These are phyloP conservation scores for Phytophthora aleatoria DNA, from an alignment of 352 stramenopile species.

Conservation along the genomic window DNA sequence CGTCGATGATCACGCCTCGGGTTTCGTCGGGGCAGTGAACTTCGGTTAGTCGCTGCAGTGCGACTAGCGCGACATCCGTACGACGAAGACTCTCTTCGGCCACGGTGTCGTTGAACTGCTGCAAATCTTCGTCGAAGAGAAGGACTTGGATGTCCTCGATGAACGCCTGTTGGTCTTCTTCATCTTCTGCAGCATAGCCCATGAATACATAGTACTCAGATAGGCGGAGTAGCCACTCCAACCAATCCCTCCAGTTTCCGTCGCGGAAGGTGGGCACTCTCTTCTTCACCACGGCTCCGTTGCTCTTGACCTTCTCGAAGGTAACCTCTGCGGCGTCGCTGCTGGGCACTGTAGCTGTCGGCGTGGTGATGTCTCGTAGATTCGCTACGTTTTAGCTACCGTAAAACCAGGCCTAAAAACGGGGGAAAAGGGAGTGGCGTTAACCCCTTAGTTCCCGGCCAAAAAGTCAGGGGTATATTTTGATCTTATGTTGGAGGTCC, in stretches of 20 bases:
- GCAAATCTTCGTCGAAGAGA: not conserved
- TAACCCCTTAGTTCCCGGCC: too few species aligned
- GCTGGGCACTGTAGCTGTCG: too few species aligned
- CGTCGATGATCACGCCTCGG: not conserved
- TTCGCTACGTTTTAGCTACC: too few species aligned
- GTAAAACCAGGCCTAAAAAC: too few species aligned
- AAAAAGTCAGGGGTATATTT: too few species aligned
- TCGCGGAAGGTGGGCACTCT: not conserved
- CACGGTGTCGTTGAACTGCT: not conserved
- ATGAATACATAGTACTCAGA: not conserved
- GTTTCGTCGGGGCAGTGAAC: not conserved
- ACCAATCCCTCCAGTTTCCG: not conserved
- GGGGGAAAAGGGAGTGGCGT: too few species aligned
- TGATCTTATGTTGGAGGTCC: too few species aligned
- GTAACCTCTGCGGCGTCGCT: not conserved
- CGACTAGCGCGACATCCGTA: not conserved
- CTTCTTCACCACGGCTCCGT: not conserved
- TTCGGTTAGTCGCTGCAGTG: not conserved
- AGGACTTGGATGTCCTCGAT: not conserved
- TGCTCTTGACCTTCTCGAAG: not conserved
- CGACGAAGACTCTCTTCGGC: not conserved
- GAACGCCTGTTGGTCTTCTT: not conserved
- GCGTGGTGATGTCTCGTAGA: too few species aligned
- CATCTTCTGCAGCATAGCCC: not conserved
- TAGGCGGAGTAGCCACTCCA: not conserved